Conservation (phyloP, 768 basidiomycete genomes). For the Dioszegia crocea region DNA sequence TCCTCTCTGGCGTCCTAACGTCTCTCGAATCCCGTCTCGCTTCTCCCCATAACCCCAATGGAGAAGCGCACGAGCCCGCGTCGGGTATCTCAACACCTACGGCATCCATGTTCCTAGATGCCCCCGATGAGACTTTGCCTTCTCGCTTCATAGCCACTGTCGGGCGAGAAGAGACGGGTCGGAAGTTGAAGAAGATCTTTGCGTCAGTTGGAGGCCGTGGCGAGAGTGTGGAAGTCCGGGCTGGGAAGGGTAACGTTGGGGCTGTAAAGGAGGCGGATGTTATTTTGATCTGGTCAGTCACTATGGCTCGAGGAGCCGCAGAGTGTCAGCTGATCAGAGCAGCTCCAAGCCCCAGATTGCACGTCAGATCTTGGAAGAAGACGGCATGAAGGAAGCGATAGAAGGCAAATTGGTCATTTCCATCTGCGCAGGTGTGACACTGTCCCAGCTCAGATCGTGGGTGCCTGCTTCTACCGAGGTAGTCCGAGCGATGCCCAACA, state of each 20-base stretch:
- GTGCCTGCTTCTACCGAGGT: conserved; percentile 73
- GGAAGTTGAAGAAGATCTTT: conserved; percentile 64
- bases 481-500: conserved; percentile 97
- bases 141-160: conserved; percentile 83
- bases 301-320: neutral
- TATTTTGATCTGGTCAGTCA: conserved; percentile 73
- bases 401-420: conserved; percentile 89
- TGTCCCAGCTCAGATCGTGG: conserved; percentile 71
- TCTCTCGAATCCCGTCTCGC: conserved; percentile 61
- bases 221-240: conserved; percentile 64
- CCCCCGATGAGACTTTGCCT: conserved; percentile 63
- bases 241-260: conserved; percentile 60
- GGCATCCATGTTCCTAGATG: conserved; percentile 37
- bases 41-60: conserved; percentile 55
- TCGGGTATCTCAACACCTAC: conserved; percentile 70
- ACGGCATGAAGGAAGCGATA: conserved; percentile 76
- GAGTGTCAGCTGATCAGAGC: neutral
- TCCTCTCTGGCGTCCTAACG: conserved; percentile 85
- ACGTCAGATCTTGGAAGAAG: conserved; percentile 63
- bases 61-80: conserved; percentile 19
- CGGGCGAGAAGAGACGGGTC: conserved; percentile 67
- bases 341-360: conserved; percentile 87
- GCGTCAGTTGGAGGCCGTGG: conserved; percentile 60
- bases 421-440: conserved; percentile 94
- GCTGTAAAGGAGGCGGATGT: conserved; percentile 75